Base-by-base conservation (phyloP, 116 monocot genomes). In the Zostera marina region DNA sequence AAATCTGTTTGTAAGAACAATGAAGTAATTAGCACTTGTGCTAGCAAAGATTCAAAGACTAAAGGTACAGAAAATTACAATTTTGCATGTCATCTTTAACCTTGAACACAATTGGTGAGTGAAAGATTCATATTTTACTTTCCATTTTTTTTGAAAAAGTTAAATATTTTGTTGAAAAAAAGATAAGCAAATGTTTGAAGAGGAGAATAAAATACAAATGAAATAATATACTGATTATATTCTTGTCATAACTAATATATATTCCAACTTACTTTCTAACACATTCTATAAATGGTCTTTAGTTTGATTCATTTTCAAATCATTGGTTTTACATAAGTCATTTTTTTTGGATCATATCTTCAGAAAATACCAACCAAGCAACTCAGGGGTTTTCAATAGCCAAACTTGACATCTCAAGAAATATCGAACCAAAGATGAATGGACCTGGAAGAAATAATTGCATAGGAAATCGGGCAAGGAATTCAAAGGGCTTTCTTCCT, bases 401-500 rank as follows among this genome's bases (percentile, higher is more conserved):
- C 67, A 77, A 77, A 54, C 54, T 65, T 62, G 68, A 63, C 56
- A 17, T 8, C 38, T 24, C 8, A 15, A 54, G 38, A 24, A 54
- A 74, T 45, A 63, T 51, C 22, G 59, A 44, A 17, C 63, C 41
- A 67, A 66, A 55, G 70, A 88, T 45, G 72, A 98, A 98, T 80
- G 96, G 96, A 69, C 82, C 74, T 26, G 96, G 96, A 64, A 89
- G 72, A 76, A 82, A 61, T 74, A 64, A 96, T 58, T 47, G 56
- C 42, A 57, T 42, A 1, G 96, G 85, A 26, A 66, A 57, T 41
- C 77, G 78, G 60, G 86, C 75, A 61, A 76, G 66, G 56, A 83
- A 53, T 43, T 85, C 90, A 25, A 79, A 83, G 54, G 96, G 96
- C 42, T 89, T 76, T 73, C 32, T 57, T 12, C 83, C 96, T 41